Evolutionary conservation across 164 flowering plant species (phyloP).

Genomic region (Vitis labrusca): DNA sequence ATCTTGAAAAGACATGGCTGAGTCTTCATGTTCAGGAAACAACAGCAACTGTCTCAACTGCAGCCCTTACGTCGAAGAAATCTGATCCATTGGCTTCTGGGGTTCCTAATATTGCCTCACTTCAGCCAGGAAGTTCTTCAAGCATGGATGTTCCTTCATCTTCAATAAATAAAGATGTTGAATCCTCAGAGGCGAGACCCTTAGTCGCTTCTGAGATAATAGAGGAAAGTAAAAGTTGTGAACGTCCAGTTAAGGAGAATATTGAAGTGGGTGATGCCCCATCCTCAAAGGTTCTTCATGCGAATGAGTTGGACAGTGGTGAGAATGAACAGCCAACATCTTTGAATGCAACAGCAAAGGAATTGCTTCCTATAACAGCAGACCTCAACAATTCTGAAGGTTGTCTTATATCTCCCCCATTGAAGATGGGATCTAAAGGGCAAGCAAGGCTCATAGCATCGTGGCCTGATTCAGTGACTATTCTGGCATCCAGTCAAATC

Average conservation of each 20-base stretch:
- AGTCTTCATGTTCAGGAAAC: constrained; percentile 85
- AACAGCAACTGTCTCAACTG: constrained; percentile 58
- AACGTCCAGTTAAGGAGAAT: constrained; percentile 17
- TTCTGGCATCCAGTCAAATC: too few species aligned
- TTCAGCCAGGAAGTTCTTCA: constrained; percentile 39
- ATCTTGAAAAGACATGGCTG: constrained; percentile 65
- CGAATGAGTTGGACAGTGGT: too few species aligned
- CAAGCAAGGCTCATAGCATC: too few species aligned
- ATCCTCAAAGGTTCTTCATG: too few species aligned
- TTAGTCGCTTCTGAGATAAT: constrained; percentile 17
- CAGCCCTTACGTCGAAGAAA: constrained; percentile 63
- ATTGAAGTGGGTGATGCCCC: too few species aligned
- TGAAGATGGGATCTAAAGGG: too few species aligned
- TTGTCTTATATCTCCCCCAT: too few species aligned
- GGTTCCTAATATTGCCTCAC: constrained; percentile 18
- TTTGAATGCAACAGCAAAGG: too few species aligned
- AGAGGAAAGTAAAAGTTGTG: constrained; percentile 20
- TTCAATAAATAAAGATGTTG: constrained; percentile 17
- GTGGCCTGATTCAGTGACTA: too few species aligned
- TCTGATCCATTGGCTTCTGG: constrained; percentile 35
- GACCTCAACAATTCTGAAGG: too few species aligned
- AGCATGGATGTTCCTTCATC: constrained; percentile 23
- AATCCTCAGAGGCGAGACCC: constrained; percentile 20
- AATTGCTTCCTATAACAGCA: too few species aligned
- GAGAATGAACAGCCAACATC: too few species aligned